These are phyloP conservation scores for Colletotrichum agaves DNA, from an alignment of 2,329 filamentous ascomycete species.

Conservation along the genomic window DNA sequence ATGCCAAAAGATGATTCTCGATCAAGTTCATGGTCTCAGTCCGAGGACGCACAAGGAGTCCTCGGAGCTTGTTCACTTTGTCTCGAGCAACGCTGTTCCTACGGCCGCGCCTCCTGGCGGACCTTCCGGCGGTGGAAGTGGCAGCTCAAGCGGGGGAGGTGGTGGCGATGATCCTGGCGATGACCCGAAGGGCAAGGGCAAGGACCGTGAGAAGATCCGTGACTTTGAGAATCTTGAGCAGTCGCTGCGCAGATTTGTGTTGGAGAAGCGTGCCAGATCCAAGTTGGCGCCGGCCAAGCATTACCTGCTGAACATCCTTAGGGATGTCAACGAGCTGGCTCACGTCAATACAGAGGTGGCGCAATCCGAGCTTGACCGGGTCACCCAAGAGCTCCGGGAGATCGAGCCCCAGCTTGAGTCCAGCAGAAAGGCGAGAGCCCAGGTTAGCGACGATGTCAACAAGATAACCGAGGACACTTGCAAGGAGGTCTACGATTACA, in stretches of 20 bases:
- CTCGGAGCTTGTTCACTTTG: slow-evolving; percentile 93
- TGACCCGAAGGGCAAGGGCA: slow-evolving; percentile 80
- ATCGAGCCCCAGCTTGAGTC: slow-evolving; percentile 88
- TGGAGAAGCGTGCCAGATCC: slow-evolving; percentile 94
- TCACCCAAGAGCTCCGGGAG: slow-evolving; percentile 81
- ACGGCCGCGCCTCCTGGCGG: slow-evolving; percentile 70
- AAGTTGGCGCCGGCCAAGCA: slow-evolving; percentile 96
- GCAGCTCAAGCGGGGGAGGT: slow-evolving; percentile 66
- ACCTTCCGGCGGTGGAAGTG: slow-evolving; percentile 63
- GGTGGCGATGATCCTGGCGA: slow-evolving; percentile 64
- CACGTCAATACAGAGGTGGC: slow-evolving; percentile 89
- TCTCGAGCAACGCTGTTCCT: slow-evolving; percentile 95
- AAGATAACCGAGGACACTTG: slow-evolving; percentile 85
- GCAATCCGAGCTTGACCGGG: slow-evolving; percentile 83
- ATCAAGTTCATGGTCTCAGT: slow-evolving; percentile 88
- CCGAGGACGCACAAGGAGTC: slow-evolving; percentile 94
- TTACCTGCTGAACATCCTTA: slow-evolving; percentile 92
- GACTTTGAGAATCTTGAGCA: slow-evolving; percentile 93
- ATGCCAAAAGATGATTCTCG: slow-evolving; percentile 91
- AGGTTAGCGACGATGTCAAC: slow-evolving; percentile 85
- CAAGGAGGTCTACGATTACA: slow-evolving; percentile 86
- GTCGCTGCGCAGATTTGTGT: slow-evolving; percentile 88
- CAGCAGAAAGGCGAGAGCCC: slow-evolving; percentile 80
- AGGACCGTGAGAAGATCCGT: slow-evolving; percentile 85
- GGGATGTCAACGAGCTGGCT: slow-evolving; percentile 85